Conservation (phyloP, 2,329 filamentous ascomycete genomes). For the Paecilomyces sp. region DNA sequence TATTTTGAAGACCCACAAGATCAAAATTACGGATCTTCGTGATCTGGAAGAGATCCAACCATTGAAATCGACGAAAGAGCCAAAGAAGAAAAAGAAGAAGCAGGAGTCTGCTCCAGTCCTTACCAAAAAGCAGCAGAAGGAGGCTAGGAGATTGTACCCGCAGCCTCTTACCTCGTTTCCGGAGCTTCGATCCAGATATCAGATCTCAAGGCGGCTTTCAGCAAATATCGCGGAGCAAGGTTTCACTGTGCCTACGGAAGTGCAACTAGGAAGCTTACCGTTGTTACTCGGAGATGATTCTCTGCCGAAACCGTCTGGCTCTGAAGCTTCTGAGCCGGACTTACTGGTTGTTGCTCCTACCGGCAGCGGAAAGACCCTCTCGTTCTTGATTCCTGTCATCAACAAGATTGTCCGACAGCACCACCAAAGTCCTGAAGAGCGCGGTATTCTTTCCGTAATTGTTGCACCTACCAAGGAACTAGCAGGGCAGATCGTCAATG, state of each 20-base stretch:
- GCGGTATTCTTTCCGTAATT: conserved; percentile 62
- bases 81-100: conserved; percentile 49
- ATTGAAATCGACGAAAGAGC: conserved; percentile 24
- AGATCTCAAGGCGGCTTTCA: conserved; percentile 64
- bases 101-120: conserved; percentile 38
- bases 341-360: conserved; percentile 87
- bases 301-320: conserved; percentile 30
- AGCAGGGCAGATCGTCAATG: conserved; percentile 71
- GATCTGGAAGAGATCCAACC: conserved; percentile 33
- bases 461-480: conserved; percentile 76
- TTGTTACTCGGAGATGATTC: conserved; percentile 55
- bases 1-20: conserved; percentile 68
- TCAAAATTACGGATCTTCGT: conserved; percentile 75
- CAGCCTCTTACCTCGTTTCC: conserved; percentile 72
- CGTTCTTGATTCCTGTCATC: conserved; percentile 82
- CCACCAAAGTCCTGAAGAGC: conserved; percentile 43
- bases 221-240: conserved; percentile 79
- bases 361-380: conserved; percentile 91
- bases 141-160: conserved; percentile 58
- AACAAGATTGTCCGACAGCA: conserved; percentile 59
- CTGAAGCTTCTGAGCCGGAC: conserved; percentile 49
- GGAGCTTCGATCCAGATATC: conserved; percentile 63
- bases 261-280: conserved; percentile 81
- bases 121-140: conserved; percentile 44
- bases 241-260: conserved; percentile 83